phyloP scores from a whole-genome alignment of 257 asterid species.

The Anisodus tanguticus region DNA sequence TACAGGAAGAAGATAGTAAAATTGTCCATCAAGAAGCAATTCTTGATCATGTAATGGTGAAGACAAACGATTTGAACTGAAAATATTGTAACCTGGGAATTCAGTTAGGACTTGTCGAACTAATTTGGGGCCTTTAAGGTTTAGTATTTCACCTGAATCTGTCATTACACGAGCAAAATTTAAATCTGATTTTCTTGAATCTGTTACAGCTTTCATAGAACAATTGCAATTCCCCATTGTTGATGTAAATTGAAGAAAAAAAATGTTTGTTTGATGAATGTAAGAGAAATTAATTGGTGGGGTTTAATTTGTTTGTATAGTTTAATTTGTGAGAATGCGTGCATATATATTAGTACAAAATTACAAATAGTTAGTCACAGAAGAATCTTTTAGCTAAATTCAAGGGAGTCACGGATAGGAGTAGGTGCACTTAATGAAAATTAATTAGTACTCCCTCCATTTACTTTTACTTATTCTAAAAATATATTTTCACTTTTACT shows the following conservation, averaged over 20 bases:
- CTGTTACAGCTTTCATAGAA: constrained; percentile 46
- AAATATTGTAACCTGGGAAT: constrained; percentile 48
- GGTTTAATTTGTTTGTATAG: neutral
- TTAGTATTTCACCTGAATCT: constrained; percentile 47
- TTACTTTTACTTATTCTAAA: too few relatives aligned
- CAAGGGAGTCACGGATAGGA: constrained; percentile 37
- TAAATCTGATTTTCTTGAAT: constrained; percentile 36
- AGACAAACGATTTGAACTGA: constrained; percentile 33
- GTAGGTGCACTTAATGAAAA: too few relatives aligned
- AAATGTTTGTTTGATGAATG: constrained; percentile 1
- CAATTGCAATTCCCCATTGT: constrained; percentile 85
- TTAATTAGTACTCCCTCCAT: too few relatives aligned
- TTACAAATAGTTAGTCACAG: constrained; percentile 22
- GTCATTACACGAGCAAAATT: constrained; percentile 42
- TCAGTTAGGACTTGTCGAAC: constrained; percentile 41
- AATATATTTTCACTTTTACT: too few relatives aligned
- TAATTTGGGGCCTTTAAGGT: constrained; percentile 46
- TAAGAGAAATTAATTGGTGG: neutral
- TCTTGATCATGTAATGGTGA: constrained; percentile 40
- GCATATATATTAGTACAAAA: constrained; percentile 38
- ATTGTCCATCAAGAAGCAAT: constrained; percentile 42
- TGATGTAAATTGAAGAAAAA: neutral
- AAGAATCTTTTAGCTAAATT: constrained; percentile 22
- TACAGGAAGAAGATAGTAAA: constrained; percentile 42
- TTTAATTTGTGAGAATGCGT: constrained; percentile 33